phyloP scores from a whole-genome alignment of 768 basidiomycete genomes.

The Phylloporus sp. region DNA sequence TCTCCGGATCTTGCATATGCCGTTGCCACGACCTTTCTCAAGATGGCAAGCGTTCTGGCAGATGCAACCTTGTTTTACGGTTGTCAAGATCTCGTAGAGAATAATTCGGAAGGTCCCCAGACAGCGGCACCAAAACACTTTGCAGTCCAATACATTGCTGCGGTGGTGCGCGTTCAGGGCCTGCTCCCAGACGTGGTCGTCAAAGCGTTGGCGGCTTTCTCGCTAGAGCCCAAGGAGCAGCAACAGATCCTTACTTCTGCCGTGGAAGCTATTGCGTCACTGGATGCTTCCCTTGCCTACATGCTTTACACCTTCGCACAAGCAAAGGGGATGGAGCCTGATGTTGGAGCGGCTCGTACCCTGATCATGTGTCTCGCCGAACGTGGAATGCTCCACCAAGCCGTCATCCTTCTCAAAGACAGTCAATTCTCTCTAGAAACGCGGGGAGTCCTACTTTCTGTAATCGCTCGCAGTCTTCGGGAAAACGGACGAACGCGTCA shows the following conservation, averaged over 20 bases:
- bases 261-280: slow-evolving; percentile 18
- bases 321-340: slow-evolving; percentile 19
- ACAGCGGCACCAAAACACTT: slow-evolving; percentile 7
- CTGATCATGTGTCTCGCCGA: slow-evolving; percentile 32
- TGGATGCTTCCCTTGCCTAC: slow-evolving; percentile 32
- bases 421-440: slow-evolving; percentile 28
- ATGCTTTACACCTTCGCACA: slow-evolving; percentile 34
- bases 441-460: slow-evolving; percentile 35
- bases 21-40: slow-evolving; percentile 43
- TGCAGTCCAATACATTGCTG: slow-evolving; percentile 22
- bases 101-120: slow-evolving; percentile 14
- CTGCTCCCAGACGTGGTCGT: slow-evolving; percentile 30
- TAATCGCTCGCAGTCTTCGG: slow-evolving; percentile 38
- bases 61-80: slow-evolving; percentile 37
- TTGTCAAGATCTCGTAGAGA: slow-evolving; percentile 32
- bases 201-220: slow-evolving; percentile 22
- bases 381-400: slow-evolving; percentile 24
- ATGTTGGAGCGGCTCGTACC: slow-evolving; percentile 19
- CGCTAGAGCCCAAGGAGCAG: slow-evolving; percentile 25
- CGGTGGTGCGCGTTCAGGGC: slow-evolving; percentile 29
- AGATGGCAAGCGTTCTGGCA: slow-evolving; percentile 36
- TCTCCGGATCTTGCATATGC: slow-evolving; percentile 29
- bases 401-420: slow-evolving; percentile 34
- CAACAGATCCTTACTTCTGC: slow-evolving; percentile 23
- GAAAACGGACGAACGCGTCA: slow-evolving; percentile 30